Percentiles rank a stretch among this genome's conserved stretches.
These are phyloP conservation scores for Hirsutella rhossiliensis DNA, from an alignment of 2,329 filamentous ascomycete genomes.

Conservation along the genomic window DNA sequence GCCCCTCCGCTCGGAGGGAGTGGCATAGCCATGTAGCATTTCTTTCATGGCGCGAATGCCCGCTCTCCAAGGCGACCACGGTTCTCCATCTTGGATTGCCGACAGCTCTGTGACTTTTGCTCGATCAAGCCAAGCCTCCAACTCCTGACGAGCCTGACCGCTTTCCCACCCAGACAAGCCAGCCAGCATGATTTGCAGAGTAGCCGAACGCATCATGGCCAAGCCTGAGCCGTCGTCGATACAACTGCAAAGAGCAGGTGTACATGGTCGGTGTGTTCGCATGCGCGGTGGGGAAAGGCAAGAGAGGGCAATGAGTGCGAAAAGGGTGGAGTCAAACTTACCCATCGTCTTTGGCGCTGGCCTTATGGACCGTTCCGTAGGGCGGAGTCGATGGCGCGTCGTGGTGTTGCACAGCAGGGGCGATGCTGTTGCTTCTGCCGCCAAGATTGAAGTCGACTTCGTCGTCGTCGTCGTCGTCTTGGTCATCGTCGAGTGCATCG, in stretches of 20 bases:
- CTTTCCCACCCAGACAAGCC: conserved; percentile 12
- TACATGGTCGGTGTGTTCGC: background rate
- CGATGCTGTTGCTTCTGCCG: conserved; percentile 23
- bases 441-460: conserved; percentile 49
- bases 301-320: background rate
- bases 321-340: conserved; percentile 17
- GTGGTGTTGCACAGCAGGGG: conserved; percentile 16
- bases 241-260: background rate
- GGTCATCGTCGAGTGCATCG: conserved; percentile 29
- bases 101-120: conserved; percentile 8
- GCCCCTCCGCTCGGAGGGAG: background rate
- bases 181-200: background rate
- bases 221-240: no score
- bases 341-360: conserved; percentile 49
- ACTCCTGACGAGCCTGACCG: conserved; percentile 14
- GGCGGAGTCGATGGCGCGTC: conserved; percentile 18
- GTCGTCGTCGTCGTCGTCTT: conserved; percentile 43
- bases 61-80: conserved; percentile 1
- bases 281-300: background rate
- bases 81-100: conserved; percentile 7
- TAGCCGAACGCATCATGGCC: background rate
- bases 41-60: background rate
- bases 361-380: conserved; percentile 32
- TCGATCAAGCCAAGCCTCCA: conserved; percentile 10
- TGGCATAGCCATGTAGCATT: background rate